Base-by-base conservation (phyloP, 805 yeast genomes). In the Candida maesae region DNA sequence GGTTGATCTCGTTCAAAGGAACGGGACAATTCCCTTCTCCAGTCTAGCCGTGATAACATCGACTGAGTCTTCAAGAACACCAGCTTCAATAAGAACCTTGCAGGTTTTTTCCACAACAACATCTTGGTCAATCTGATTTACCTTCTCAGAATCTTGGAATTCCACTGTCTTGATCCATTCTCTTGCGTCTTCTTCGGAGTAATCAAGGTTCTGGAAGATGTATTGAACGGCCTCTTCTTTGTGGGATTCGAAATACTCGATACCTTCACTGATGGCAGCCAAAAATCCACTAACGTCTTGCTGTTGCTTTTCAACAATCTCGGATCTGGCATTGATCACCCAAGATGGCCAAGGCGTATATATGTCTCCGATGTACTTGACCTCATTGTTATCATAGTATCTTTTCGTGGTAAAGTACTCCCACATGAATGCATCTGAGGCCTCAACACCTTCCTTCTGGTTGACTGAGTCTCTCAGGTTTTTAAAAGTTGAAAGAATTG, bases 291-390 rank as follows among this genome's bases (percentile, higher is more conserved):
- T 41, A 31, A 72, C 50, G 5, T 55, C 59, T 19, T 55, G 52
- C 11, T 56, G 39, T 15, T 57, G 51, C n/a, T 56, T 52, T 6
- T 58, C 60, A 26, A 70, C 50, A 5, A 72, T 50, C n/a, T 64
- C 66, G 13, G 65, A 55, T 39, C 71, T 62, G 5, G 78, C 78
- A 16, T 79, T 77, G 36, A 88, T 71, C 13, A 87, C 90, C 96
- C 96, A 89, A 2, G 95, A 84, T 10, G 96, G 91, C 97, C 97
- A 89, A 15, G 97, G 97, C 1, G 97, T 89, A 64, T 84, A 85
- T 42, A 89, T 88, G 50, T 84, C 86, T 13, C 95, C 97, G 45
- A 89, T 79, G 51, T 76, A 69, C 64, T 84, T 86, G 64, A 90
- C 81, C 53, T 88, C 96, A 16, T 77, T 74, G 41, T 66, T 73